Conservation (phyloP, 2,329 filamentous ascomycete species). For the Beauveria medogensis region DNA sequence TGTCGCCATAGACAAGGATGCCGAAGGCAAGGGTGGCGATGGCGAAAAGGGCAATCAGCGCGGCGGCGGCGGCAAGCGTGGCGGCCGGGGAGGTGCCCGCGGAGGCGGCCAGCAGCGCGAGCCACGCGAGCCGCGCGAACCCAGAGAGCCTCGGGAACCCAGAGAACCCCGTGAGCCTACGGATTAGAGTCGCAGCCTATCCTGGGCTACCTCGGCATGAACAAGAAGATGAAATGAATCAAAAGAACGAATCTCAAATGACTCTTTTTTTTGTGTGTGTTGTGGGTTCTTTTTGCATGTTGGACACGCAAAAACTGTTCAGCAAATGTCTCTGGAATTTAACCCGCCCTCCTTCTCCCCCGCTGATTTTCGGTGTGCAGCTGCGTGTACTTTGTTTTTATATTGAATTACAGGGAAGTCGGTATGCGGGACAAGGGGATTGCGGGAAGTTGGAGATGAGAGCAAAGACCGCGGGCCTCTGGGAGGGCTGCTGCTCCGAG, state of each 20-base stretch:
- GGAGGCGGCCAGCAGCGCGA: slow-evolving; percentile 44
- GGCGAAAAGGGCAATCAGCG: slow-evolving; percentile 36
- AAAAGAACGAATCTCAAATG: neutral
- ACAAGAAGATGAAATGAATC: slow-evolving; percentile 12
- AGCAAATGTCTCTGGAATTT: neutral
- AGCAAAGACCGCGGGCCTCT: neutral
- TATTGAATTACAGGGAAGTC: neutral
- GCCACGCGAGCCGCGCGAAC: slow-evolving; percentile 39
- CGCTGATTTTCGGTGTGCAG: neutral
- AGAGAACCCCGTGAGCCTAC: slow-evolving; percentile 18
- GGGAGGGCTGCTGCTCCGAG: neutral
- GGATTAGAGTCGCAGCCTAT: slow-evolving; percentile 22
- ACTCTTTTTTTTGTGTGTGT: neutral
- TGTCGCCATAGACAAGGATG: slow-evolving; percentile 39
- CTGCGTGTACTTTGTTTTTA: neutral
- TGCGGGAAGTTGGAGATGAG: neutral
- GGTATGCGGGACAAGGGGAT: neutral
- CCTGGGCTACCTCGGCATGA: neutral
- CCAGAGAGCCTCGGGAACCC: slow-evolving; percentile 24
- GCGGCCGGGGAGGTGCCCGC: slow-evolving; percentile 43
- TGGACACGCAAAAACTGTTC: neutral
- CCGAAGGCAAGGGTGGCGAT: slow-evolving; percentile 36
- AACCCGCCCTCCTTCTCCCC: neutral
- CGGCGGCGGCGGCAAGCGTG: slow-evolving; percentile 41
- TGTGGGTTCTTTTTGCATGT: neutral